Base-by-base conservation (phyloP, 192 early-diverging fungal species). In the Dissophora globulifera region DNA sequence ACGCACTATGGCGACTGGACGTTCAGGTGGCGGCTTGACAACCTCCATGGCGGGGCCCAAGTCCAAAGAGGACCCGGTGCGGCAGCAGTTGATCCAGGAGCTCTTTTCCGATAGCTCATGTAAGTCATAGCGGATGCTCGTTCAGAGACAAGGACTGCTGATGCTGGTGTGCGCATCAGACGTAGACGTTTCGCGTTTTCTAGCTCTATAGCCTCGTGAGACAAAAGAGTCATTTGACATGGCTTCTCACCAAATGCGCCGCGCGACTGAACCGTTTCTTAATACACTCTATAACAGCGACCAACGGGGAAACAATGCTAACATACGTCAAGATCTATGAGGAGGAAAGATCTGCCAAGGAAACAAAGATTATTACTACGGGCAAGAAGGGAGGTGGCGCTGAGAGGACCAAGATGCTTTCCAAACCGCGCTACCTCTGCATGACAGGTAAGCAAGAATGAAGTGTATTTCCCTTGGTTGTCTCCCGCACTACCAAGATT, bases 301-400 rank as follows among this genome's bases (percentile, higher is more conserved):
- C 27, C 31, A 67, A 17, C 20, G 43, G 58, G 26, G 81, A 82
- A 42, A 63, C 64, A 0, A 66, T 82, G 55, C 20, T 82, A 10
- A 69, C 69, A 30, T 81, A 87, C 62, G 49, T 84, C 48, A 88
- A 88, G 65, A 78, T 84, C 32, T 81, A 80, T 43, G 84, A 88
- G 42, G 86, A 88, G 58, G 64, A 76, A 53, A 76, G 55, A 41
- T 35, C 26, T 5, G 41, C n/a, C 48, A 80, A 69, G 53, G 78
- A 64, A 25, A 69, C 55, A 35, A 64, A 71, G 58, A 32, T 35
- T 17, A 64, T 55, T 11, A 33, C 57, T 1, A 46, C 43, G 1
- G 54, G 50, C 23, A 64, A 50, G 54, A 66, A 63, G 50, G 65
- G 65, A 33, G 63, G 66, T 12, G 26, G 69, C 26, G 52, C 47